Conservation (phyloP, 345 rosid species). For the Jatropha curcas region DNA sequence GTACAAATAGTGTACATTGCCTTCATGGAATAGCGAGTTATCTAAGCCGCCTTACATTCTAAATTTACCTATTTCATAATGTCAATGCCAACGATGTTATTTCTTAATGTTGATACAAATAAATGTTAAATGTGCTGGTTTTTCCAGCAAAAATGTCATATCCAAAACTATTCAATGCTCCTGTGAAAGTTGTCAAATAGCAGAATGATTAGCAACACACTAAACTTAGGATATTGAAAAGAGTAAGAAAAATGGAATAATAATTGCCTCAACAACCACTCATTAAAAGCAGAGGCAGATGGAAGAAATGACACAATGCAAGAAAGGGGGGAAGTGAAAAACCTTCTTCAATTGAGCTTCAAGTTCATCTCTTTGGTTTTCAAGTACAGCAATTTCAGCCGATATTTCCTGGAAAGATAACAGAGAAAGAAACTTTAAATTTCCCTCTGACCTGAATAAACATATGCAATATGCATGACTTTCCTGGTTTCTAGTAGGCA, state of each 20-base stretch:
- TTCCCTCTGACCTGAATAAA: conserved; percentile 6
- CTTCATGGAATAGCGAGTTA: background rate
- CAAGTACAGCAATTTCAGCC: conserved; percentile 75
- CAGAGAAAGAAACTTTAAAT: conserved; percentile 15
- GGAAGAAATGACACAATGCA: background rate
- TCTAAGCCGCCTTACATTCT: background rate
- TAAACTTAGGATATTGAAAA: background rate
- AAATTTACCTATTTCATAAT: background rate
- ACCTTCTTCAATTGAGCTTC: conserved; percentile 94
- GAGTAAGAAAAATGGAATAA: background rate
- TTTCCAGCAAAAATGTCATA: background rate
- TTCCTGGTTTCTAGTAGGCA: background rate
- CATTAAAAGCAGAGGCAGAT: background rate
- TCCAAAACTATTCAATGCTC: background rate
- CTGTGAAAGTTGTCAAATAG: background rate
- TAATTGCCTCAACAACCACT: background rate
- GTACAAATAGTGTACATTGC: background rate
- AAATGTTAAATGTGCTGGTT: background rate
- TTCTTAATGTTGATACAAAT: background rate
- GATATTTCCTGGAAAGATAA: conserved; percentile 62
- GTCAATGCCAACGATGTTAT: background rate
- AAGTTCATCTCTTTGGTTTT: conserved; percentile 79
- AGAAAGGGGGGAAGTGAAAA: conserved; percentile 1
- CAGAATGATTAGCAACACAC: background rate
- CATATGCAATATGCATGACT: background rate